Evolutionary conservation across 2,329 filamentous ascomycete genomes (phyloP), one percentile per base, ranked within the genome.

Genomic region (Aspergillus clavatus): DNA sequence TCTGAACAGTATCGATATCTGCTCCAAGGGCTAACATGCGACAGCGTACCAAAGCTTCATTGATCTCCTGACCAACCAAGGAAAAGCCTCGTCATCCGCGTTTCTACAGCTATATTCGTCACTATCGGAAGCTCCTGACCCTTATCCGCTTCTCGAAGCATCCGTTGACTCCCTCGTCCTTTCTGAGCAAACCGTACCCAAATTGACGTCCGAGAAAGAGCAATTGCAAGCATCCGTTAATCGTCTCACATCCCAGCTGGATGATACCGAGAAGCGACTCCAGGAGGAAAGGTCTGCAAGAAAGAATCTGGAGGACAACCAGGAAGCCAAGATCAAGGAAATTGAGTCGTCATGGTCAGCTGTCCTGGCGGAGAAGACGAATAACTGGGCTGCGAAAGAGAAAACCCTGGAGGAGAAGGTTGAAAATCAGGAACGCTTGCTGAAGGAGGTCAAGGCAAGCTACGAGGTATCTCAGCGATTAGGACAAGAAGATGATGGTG

Each of bases 341-440:
- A 84, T 97, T 2, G 89, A 97, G 69, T 73, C 81, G 11, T 93
- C 89, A 2, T 98, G 93, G 91, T 80, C 81, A 10, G 89, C 88
- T 19, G 90, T 96, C 4, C 67, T 98, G 40, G 83, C 87, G 45
- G 93, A 98, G 74, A 96, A 95, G 71, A 86, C 88, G 59, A 89
- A 91, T 66, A 98, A 98, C 62, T 98, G 93, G 93, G 83, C 86
- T 43, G 84, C 91, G 7, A 96, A 95, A 64, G 93, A 98, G 72
- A 87, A 87, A 71, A 83, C 81, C 22, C 70, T 96, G 48, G 89
- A 95, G 61, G 91, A 97, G 58, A 97, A 96, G 70, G 77, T 95
- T 3, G 91, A 96, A 66, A 94, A 86, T 57, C 91, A 98, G 63
- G 93, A 98, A 39, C 83, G 89, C 5, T 71, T 98, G 29, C 71